Evolutionary conservation across 2,329 filamentous ascomycete genomes (phyloP), one percentile per base, ranked within the genome.

Genomic region (Daldinia sp.): DNA sequence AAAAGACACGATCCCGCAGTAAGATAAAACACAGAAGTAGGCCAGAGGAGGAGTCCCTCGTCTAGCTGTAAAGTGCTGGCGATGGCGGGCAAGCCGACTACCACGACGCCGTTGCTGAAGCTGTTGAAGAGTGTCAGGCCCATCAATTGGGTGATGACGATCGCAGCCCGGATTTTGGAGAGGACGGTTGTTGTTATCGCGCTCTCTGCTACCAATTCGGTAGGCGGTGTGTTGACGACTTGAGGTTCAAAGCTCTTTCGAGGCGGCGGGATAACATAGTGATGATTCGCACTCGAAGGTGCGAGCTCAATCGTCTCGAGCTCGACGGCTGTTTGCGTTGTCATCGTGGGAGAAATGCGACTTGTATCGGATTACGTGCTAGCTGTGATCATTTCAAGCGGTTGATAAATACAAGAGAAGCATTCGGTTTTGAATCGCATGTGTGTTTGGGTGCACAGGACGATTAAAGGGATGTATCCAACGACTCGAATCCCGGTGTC

Each of bases 41-140:
- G 48, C 48, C 48, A 51, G 15, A 51, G 7, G 19, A 51, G 48
- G 13, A 51, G 48, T 25, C 32, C 32, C 25, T 51, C 21, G 15
- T 35, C 19, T 4, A 51, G 32, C 6, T 39, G 32, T 6, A 51
- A 32, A 5, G 30, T 37, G 11, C 13, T 27, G 17, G 48, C 48
- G 1, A 51, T 51, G 11, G 48, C 32, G 19, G 48, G 48, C 10
- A 51, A 27, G 2, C 30, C 48, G 11, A 51, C 32, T 2, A 37
- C 32, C 2, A 53, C 15, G n/a, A 30, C 25, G 23, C 50, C 50
- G 39, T 35, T 37, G 32, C 48, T 35, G 30, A 51, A 51, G 19
- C 30, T 51, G 21, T n/a, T 51, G 19, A 51, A 37, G 32, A 51
- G 32, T 9, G 29, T 35, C 32, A 51, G 8, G 19, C 48, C 19